A percentile compares a stretch with the other conserved stretches of the same genome.
Conservation (phyloP, 148 eudicot species). For the Vaccinium corymbosum region DNA sequence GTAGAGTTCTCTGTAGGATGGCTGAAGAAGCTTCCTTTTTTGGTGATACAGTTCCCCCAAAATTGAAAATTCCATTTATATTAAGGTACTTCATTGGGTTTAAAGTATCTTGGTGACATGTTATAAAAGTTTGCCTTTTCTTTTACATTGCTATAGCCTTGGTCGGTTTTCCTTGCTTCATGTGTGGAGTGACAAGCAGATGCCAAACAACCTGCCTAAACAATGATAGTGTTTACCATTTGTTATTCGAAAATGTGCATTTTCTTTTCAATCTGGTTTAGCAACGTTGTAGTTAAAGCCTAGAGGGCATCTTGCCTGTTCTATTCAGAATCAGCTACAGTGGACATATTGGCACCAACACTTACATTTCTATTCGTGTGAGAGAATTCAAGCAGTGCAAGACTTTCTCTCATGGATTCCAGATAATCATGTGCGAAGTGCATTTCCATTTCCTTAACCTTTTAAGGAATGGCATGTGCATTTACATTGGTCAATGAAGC, state of each 20-base stretch:
- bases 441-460: constrained; percentile 2
- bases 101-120: neutral
- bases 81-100: constrained; percentile 21
- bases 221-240: neutral
- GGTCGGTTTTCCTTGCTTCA: neutral
- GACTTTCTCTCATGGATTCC: neutral
- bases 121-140: neutral
- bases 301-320: neutral
- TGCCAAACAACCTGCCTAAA: neutral
- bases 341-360: neutral
- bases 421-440: neutral
- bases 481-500: neutral
- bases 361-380: neutral
- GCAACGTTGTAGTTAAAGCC: neutral
- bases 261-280: neutral
- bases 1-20: constrained; percentile 71
- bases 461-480: neutral
- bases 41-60: constrained; percentile 75
- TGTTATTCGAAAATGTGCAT: neutral
- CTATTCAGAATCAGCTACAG: neutral
- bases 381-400: neutral
- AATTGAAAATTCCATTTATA: constrained; percentile 58
- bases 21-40: constrained; percentile 84
- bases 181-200: neutral
- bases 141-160: neutral